Evolutionary conservation across 306 rosid genomes (phyloP).

Genomic region (Ceratonia siliqua): DNA sequence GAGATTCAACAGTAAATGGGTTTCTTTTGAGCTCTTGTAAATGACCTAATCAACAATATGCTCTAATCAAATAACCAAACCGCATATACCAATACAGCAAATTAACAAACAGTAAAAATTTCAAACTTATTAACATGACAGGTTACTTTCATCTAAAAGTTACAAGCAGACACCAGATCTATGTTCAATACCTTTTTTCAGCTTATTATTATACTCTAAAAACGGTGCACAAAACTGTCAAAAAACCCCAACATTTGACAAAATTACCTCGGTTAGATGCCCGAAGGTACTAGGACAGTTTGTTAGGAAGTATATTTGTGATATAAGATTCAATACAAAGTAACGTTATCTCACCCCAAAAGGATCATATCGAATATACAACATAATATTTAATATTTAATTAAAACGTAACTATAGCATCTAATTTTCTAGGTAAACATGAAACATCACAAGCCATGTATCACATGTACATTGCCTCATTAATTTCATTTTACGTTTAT

Average conservation of each 20-base stretch:
- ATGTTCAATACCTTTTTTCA: neutral
- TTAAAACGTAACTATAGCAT: neutral
- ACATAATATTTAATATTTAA: neutral
- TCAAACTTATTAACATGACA: neutral
- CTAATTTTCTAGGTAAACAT: neutral
- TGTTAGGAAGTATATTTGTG: neutral
- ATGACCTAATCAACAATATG: neutral
- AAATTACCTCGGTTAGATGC: neutral
- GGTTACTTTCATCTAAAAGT: neutral
- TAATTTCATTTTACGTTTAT: neutral
- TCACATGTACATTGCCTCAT: neutral
- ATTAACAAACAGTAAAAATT: neutral
- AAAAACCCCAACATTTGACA: neutral
- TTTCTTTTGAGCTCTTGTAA: neutral
- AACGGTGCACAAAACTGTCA: neutral
- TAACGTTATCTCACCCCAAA: neutral
- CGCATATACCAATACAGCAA: neutral
- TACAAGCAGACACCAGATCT: neutral
- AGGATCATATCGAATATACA: neutral
- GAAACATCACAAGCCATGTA: conserved; percentile 9
- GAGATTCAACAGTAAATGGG: too few relatives aligned
- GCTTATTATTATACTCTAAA: neutral
- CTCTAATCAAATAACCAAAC: neutral
- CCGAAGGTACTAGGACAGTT: neutral
- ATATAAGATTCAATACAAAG: neutral